Evolutionary conservation across 192 early-diverging fungal species (phyloP).

Genomic region (Dissophora ornata): DNA sequence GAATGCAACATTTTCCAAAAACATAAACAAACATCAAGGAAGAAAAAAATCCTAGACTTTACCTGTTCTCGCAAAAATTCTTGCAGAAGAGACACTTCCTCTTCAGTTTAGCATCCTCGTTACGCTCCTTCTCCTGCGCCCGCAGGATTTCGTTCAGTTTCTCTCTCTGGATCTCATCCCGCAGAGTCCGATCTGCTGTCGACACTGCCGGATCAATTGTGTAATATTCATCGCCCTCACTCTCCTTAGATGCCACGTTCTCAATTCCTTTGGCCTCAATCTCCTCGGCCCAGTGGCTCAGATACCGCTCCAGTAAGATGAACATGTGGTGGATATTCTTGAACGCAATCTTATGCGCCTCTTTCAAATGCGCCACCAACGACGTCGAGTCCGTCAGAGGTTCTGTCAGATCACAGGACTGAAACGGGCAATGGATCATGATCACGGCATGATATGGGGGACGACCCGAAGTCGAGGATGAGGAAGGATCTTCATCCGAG

Average conservation of each 20-base stretch:
- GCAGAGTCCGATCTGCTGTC: constrained; percentile 69
- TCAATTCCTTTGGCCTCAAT: constrained; percentile 51
- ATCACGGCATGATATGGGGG: constrained; percentile 65
- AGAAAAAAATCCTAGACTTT: neutral
- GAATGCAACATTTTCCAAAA: neutral
- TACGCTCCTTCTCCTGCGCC: constrained; percentile 78
- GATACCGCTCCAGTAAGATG: constrained; percentile 79
- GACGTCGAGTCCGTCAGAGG: constrained; percentile 71
- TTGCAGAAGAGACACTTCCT: constrained; percentile 96
- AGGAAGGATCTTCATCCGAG: constrained; percentile 45
- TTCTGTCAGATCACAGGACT: constrained; percentile 59
- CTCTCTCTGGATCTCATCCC: constrained; percentile 77
- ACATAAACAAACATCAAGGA: neutral
- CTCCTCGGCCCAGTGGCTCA: constrained; percentile 76
- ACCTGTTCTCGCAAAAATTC: constrained; percentile 75
- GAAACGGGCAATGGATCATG: constrained; percentile 75
- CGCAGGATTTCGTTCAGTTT: constrained; percentile 80
- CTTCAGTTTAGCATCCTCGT: constrained; percentile 69
- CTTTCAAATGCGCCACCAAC: constrained; percentile 73
- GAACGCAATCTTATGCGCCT: constrained; percentile 72
- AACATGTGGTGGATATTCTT: constrained; percentile 82
- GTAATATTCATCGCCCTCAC: constrained; percentile 53
- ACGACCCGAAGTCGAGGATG: constrained; percentile 20
- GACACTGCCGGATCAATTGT: constrained; percentile 70
- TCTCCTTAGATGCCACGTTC: constrained; percentile 43